These are phyloP conservation scores for barrel medic (Medicago truncatula) DNA, from an alignment of 306 rosid species.

Conservation along the genomic window MtrunA17r5.0-ANR NC_053045.1:56070501-56071000, in stretches of 20 bases:
- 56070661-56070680: conserved; percentile 59
- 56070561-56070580: conserved; percentile 58
- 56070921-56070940: too few species aligned
- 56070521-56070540: conserved; percentile 35
- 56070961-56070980: too few species aligned
- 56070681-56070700: conserved; percentile 50
- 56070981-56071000: too few species aligned
- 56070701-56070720: conserved; percentile 53
- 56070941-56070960: too few species aligned
- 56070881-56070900: too few species aligned
- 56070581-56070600: conserved; percentile 51
- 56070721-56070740: conserved; percentile 57
- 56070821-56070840: too few species aligned
- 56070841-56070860: too few species aligned
- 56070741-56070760: conserved; percentile 62
- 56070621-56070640: conserved; percentile 52
- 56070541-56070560: conserved; percentile 55
- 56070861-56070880: too few species aligned
- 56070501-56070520: conserved; percentile 24
- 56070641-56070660: conserved; percentile 50
- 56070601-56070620: conserved; percentile 49
- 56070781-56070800: not conserved
- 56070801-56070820: too few species aligned
- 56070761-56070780: conserved; percentile 57
- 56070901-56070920: too few species aligned